These are phyloP conservation scores for Cytospora piceae DNA, from an alignment of 2,329 filamentous ascomycete genomes.

Conservation along the genomic window DNA sequence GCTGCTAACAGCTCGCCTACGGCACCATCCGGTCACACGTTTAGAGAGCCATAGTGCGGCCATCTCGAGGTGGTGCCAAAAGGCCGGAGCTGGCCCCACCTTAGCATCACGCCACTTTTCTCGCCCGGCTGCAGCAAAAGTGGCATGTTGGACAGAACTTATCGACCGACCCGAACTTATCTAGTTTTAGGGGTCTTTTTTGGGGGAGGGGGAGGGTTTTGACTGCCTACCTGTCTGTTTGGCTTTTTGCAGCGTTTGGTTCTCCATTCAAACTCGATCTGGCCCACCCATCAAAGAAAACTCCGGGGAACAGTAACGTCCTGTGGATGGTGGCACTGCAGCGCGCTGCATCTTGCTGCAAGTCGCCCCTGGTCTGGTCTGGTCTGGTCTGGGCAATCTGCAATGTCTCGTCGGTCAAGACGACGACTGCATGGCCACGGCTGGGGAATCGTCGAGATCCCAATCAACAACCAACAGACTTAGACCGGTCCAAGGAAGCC, in stretches of 20 bases:
- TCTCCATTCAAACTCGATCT: neutral
- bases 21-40: constrained; percentile 35
- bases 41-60: constrained; percentile 29
- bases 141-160: constrained; percentile 16
- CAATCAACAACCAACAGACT: too few species aligned
- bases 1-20: constrained; percentile 30
- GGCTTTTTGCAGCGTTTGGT: neutral
- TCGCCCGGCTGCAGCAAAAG: constrained; percentile 18
- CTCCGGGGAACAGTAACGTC: neutral
- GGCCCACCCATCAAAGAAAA: neutral
- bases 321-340: neutral
- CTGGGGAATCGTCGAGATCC: too few species aligned
- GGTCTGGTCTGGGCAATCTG: neutral
- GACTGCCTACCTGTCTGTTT: neutral
- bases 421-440: too few species aligned
- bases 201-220: too few species aligned
- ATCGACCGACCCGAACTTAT: constrained; percentile 13
- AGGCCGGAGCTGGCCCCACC: constrained; percentile 3
- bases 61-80: constrained; percentile 5
- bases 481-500: too few species aligned
- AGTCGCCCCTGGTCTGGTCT: neutral
- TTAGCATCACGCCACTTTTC: constrained; percentile 29
- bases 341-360: constrained; percentile 2
- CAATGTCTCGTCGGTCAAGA: neutral
- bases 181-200: neutral